Percentiles rank a stretch among this genome's conserved stretches.
These are phyloP conservation scores for Bombardia bombarda DNA, from an alignment of 495 filamentous ascomycete genomes.

Conservation along the genomic window DNA sequence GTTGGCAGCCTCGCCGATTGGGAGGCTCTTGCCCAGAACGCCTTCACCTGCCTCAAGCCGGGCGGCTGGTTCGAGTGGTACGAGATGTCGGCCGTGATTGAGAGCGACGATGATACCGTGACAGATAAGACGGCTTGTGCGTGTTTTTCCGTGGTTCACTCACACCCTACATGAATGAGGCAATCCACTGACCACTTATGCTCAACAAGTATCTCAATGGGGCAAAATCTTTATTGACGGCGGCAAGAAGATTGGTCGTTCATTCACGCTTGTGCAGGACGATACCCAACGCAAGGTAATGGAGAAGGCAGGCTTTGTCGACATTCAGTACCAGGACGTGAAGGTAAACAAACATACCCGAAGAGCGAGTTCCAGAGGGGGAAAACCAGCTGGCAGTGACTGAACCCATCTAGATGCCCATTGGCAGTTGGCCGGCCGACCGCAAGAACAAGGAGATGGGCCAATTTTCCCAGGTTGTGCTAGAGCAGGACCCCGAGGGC, in stretches of 20 bases:
- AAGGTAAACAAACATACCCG: no score
- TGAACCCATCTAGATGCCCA: slow-evolving; percentile 41
- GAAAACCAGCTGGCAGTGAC: no score
- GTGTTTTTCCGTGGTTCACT: no score
- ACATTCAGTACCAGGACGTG: not conserved
- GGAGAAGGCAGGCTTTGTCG: slow-evolving; percentile 26
- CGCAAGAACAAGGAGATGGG: slow-evolving; percentile 41
- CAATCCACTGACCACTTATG: no score
- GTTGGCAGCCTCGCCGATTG: slow-evolving; percentile 46
- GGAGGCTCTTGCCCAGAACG: slow-evolving; percentile 32
- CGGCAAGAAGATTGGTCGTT: slow-evolving; percentile 37
- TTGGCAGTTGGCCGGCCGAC: slow-evolving; percentile 44
- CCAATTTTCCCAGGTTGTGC: slow-evolving; percentile 14
- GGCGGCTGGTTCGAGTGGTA: slow-evolving; percentile 20
- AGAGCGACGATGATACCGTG: slow-evolving; percentile 14
- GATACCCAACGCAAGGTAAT: slow-evolving; percentile 19
- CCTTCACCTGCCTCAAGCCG: slow-evolving; percentile 13
- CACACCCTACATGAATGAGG: no score
- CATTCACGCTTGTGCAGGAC: slow-evolving; percentile 33
- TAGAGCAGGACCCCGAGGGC: slow-evolving; percentile 28
- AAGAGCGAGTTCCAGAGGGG: no score
- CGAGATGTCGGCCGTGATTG: slow-evolving; percentile 17
- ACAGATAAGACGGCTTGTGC: no score
- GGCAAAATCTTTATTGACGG: slow-evolving; percentile 33
- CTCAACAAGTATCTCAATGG: slow-evolving; percentile 34